Evolutionary conservation across 2,329 filamentous ascomycete genomes (phyloP), one percentile per base, ranked within the genome.

Genomic region (Fusarium citri): DNA sequence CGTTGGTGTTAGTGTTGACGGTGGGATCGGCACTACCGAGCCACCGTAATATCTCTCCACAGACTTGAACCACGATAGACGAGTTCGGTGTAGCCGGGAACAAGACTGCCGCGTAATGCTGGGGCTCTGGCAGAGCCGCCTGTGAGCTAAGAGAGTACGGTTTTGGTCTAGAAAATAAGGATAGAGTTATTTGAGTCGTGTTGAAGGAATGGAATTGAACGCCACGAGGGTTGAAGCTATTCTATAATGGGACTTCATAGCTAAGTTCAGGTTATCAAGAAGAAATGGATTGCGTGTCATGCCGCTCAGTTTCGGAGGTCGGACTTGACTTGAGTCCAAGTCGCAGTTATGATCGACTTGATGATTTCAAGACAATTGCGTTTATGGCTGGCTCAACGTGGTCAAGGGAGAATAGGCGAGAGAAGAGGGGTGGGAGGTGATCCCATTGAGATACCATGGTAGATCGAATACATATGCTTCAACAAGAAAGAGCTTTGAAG

Each of bases 21-120:
- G 37, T 57, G 30, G 50, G 61, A 49, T 47, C 41, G 51, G 65
- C 31, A 58, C 45, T 64, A n/a, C 64, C 57, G 64, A 57, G 22
- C 34, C 56, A 46, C 48, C 64, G 41, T 55, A 26, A 53, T 42
- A 34, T 51, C 31, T 47, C 26, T 48, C 34, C 31, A 55, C 49
- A 30, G 20, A 42, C 49, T 51, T 41, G 49, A 57, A 70, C 49
- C 45, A 46, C 57, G 56, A 70, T 67, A 59, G 57, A 70, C 62
- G 57, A 69, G 47, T 50, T 69, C 58, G 67, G 67, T 68, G 60
- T 43, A 22, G 65, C 54, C 46, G 53, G 56, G 53, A 37, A 70
- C 63, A 61, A 67, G 57, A 31, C 62, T 42, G 62, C 66, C 55
- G 53, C 55, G 61, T 63, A 66, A 63, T 57, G 25, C 31, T 51